Evolutionary conservation across 2,329 filamentous ascomycete species (phyloP).

Genomic region (Microdochium nivale): DNA sequence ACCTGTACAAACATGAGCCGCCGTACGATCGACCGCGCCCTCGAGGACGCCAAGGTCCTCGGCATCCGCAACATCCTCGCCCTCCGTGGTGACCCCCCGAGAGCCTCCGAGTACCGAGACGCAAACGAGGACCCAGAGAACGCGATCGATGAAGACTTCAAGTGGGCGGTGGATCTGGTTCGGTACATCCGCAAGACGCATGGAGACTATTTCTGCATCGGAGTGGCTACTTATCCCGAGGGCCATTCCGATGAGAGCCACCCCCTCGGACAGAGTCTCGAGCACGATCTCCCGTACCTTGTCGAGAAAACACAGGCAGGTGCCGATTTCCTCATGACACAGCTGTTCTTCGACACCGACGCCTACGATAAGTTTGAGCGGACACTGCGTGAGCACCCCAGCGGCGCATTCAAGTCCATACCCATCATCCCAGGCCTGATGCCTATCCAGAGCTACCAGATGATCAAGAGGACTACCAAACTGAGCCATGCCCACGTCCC

Average conservation of each 20-base stretch:
- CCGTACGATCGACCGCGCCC: conserved; percentile 73
- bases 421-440: conserved; percentile 92
- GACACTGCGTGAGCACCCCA: conserved; percentile 68
- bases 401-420: conserved; percentile 75
- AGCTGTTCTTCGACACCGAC: conserved; percentile 86
- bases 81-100: conserved; percentile 80
- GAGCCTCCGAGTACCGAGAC: conserved; percentile 78
- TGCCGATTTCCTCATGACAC: conserved; percentile 97
- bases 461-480: conserved; percentile 88
- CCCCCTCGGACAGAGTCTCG: conserved; percentile 58
- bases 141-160: conserved; percentile 68
- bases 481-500: conserved; percentile 85
- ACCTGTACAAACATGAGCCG: conserved; percentile 98
- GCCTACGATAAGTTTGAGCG: conserved; percentile 77
- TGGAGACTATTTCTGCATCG: conserved; percentile 93
- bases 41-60: conserved; percentile 83
- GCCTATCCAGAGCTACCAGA: conserved; percentile 96
- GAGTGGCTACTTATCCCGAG: conserved; percentile 90
- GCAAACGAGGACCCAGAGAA: conserved; percentile 48
- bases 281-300: conserved; percentile 79
- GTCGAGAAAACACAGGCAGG: conserved; percentile 87
- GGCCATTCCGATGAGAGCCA: conserved; percentile 88
- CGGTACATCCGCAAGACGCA: conserved; percentile 78
- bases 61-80: conserved; percentile 93
- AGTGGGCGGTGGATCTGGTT: conserved; percentile 83